Conservation (phyloP, 2,329 filamentous ascomycete species). For the Hypoxylon sp. region DNA sequence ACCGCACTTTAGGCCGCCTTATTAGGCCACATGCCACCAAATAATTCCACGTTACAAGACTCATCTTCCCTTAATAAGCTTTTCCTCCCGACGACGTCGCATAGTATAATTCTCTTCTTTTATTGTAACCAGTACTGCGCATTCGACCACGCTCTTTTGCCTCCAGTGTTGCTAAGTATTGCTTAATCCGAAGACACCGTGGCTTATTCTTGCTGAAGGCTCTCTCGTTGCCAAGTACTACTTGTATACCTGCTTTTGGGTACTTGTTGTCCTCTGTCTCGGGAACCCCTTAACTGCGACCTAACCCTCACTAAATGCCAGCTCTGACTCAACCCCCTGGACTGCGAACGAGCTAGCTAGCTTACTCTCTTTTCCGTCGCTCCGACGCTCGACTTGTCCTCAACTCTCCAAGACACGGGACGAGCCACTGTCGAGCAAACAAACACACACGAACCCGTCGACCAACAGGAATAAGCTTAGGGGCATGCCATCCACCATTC, state of each 20-base stretch:
- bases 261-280: constrained; percentile 31
- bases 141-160: constrained; percentile 25
- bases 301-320: constrained; percentile 6
- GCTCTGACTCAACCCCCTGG: constrained; percentile 20
- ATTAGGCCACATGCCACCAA: constrained; percentile 42
- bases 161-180: constrained; percentile 12
- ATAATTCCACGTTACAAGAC: constrained; percentile 23
- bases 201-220: constrained; percentile 12
- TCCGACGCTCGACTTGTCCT: constrained; percentile 19
- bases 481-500: constrained; percentile 46
- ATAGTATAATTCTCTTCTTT: constrained; percentile 24
- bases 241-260: constrained; percentile 6
- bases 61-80: constrained; percentile 20
- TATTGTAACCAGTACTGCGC: constrained; percentile 10
- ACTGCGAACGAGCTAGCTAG: neutral
- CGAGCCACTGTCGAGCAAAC: constrained; percentile 1
- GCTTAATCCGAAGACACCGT: constrained; percentile 18
- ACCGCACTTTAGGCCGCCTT: constrained; percentile 36
- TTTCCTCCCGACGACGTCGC: constrained; percentile 23
- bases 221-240: constrained; percentile 9
- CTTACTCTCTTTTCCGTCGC: constrained; percentile 12
- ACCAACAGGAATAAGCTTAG: constrained; percentile 20
- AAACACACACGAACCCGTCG: constrained; percentile 6
- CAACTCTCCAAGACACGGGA: constrained; percentile 23
- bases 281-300: constrained; percentile 28